A percentile compares a stretch with the other conserved stretches of the same genome.
Conservation (phyloP, 805 yeast genomes). For the Starmerella gropengiesseri region DNA sequence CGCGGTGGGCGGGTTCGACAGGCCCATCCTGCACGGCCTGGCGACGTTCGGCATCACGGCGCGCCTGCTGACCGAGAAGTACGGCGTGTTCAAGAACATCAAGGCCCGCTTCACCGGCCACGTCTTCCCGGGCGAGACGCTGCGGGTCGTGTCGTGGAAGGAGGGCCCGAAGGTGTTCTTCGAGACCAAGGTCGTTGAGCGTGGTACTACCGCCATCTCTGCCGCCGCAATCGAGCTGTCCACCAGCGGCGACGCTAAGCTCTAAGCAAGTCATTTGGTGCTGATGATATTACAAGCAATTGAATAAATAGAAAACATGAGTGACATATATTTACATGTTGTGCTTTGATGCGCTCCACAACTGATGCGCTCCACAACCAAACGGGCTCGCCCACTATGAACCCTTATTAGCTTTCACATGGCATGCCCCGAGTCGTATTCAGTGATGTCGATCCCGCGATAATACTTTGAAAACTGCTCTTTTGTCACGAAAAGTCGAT, state of each 20-base stretch:
- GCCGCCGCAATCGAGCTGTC: conserved; percentile 71
- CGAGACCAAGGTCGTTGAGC: conserved; percentile 72
- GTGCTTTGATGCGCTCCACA: too few relatives aligned
- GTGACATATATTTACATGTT: too few relatives aligned
- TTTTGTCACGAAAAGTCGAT: conserved; percentile 41
- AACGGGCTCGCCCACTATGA: too few relatives aligned
- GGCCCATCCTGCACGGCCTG: conserved; percentile 88
- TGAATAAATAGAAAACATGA: background rate
- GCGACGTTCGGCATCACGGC: conserved; percentile 76
- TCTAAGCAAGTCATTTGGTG: too few relatives aligned
- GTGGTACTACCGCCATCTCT: conserved; percentile 67
- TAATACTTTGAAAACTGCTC: conserved; percentile 43
- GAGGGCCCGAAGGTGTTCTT: conserved; percentile 58
- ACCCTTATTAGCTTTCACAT: too few relatives aligned
- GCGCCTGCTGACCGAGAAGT: conserved; percentile 65
- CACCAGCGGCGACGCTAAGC: conserved; percentile 23
- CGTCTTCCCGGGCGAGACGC: conserved; percentile 89
- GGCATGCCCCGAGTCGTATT: conserved; percentile 17
- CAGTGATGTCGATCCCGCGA: conserved; percentile 33
- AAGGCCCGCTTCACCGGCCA: conserved; percentile 84
- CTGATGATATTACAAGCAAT: background rate
- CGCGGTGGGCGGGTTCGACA: conserved; percentile 68
- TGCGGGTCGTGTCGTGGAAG: conserved; percentile 77
- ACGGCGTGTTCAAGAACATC: conserved; percentile 70
- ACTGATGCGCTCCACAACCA: too few relatives aligned